A percentile compares a stretch with the other conserved stretches of the same genome.
Evolutionary conservation across 306 rosid genomes (phyloP).

Genomic region (Sphenostylis stenocarpa): DNA sequence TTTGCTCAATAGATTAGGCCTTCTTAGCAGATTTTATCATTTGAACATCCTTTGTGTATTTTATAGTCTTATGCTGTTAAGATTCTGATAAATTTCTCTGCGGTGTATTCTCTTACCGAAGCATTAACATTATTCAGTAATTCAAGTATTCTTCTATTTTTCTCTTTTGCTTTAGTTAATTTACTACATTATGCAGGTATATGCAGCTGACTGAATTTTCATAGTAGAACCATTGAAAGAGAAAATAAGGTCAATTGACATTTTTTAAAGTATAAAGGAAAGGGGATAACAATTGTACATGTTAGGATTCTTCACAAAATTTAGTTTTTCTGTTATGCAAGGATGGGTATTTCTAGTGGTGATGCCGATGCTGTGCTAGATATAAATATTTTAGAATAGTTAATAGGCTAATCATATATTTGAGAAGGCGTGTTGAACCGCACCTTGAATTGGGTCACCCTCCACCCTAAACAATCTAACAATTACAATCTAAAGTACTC

Average conservation of each 20-base stretch:
- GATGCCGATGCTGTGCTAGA: too few relatives aligned
- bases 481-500: too few relatives aligned
- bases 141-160: not conserved
- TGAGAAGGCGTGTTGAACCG: too few relatives aligned
- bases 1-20: not conserved
- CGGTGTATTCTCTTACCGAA: not conserved
- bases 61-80: not conserved
- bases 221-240: not conserved
- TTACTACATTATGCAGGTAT: not conserved
- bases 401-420: too few relatives aligned
- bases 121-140: not conserved
- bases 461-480: too few relatives aligned
- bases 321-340: too few relatives aligned
- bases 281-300: not conserved
- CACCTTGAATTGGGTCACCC: too few relatives aligned
- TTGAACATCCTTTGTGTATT: not conserved
- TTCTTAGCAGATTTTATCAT: not conserved
- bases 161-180: not conserved
- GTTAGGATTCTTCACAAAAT: too few relatives aligned
- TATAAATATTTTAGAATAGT: too few relatives aligned
- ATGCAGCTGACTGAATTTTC: not conserved
- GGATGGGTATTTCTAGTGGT: too few relatives aligned
- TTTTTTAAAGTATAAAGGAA: not conserved
- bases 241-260: not conserved
- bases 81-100: not conserved